Evolutionary conservation across 306 rosid genomes (phyloP).

Genomic region (Astragalus glycyphyllos): DNA sequence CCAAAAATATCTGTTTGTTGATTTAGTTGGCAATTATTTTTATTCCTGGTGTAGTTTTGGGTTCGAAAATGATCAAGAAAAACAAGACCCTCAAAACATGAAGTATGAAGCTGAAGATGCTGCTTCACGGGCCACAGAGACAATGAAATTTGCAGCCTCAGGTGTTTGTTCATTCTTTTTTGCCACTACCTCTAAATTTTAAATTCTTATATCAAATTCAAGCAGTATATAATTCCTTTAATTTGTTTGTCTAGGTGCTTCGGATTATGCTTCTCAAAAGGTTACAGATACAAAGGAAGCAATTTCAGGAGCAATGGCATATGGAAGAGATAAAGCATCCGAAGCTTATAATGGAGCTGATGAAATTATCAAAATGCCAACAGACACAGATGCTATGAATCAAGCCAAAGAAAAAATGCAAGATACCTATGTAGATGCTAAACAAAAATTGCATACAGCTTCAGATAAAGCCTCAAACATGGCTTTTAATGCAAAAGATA

Average conservation of each 20-base stretch:
- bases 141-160: constrained; percentile 50
- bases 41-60: constrained; percentile 50
- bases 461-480: constrained; percentile 43
- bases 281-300: constrained; percentile 32
- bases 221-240: background rate
- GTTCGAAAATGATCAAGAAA: constrained; percentile 26
- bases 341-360: constrained; percentile 24
- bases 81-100: constrained; percentile 31
- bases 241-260: constrained; percentile 43
- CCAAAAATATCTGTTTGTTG: constrained; percentile 24
- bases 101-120: constrained; percentile 51
- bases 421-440: constrained; percentile 39
- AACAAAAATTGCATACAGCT: constrained; percentile 17
- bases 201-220: background rate
- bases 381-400: constrained; percentile 9
- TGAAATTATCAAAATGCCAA: constrained; percentile 43
- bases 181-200: background rate
- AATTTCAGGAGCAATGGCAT: constrained; percentile 35
- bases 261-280: constrained; percentile 48
- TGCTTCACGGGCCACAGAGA: constrained; percentile 51
- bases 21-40: constrained; percentile 14
- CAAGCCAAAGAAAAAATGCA: constrained; percentile 26
- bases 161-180: constrained; percentile 45
- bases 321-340: constrained; percentile 31
- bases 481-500: constrained; percentile 35